phyloP scores from a whole-genome alignment of 2,329 filamentous ascomycete genomes.

The Aspergillus pseudoterreus region DNA sequence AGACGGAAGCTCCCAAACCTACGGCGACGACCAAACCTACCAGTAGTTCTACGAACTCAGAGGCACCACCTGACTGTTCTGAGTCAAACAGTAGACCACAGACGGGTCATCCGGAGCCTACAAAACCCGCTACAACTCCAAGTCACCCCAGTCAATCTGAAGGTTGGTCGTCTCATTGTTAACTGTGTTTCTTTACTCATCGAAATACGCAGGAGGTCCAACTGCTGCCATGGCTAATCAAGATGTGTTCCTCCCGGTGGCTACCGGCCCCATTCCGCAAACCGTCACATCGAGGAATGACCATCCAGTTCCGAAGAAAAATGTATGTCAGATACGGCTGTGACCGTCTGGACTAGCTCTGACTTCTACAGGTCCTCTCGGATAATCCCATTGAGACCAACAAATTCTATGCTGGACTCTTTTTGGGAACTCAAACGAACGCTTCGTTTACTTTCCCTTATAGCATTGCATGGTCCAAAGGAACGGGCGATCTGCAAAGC shows the following conservation, averaged over 20 bases:
- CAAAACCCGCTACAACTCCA: not conserved
- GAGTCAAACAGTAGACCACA: too few relatives aligned
- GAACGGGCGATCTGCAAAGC: conserved; percentile 58
- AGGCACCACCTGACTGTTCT: too few relatives aligned
- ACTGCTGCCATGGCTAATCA: conserved; percentile 23
- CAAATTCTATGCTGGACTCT: conserved; percentile 74
- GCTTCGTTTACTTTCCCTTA: conserved; percentile 75
- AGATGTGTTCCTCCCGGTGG: conserved; percentile 42
- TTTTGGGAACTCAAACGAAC: conserved; percentile 67
- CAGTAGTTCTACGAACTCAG: too few relatives aligned
- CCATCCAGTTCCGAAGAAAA: conserved; percentile 40
- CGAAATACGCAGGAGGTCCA: not conserved
- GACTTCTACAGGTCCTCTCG: conserved; percentile 24
- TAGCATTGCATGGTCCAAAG: conserved; percentile 64
- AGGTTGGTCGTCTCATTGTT: conserved; percentile 3
- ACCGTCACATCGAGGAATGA: conserved; percentile 38
- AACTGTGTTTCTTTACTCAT: conserved; percentile 2
- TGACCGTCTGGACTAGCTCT: conserved; percentile 1
- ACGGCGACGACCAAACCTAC: too few relatives aligned
- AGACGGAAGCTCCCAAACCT: too few relatives aligned
- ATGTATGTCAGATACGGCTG: conserved; percentile 27
- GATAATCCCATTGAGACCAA: conserved; percentile 43
- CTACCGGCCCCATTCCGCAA: conserved; percentile 33
- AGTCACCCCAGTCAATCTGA: not conserved
- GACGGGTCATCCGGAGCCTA: not conserved